A percentile compares a stretch with the other conserved stretches of the same genome.
These are phyloP conservation scores for Colletotrichum falcatum DNA, from an alignment of 2,329 filamentous ascomycete species.

Conservation along the genomic window DNA sequence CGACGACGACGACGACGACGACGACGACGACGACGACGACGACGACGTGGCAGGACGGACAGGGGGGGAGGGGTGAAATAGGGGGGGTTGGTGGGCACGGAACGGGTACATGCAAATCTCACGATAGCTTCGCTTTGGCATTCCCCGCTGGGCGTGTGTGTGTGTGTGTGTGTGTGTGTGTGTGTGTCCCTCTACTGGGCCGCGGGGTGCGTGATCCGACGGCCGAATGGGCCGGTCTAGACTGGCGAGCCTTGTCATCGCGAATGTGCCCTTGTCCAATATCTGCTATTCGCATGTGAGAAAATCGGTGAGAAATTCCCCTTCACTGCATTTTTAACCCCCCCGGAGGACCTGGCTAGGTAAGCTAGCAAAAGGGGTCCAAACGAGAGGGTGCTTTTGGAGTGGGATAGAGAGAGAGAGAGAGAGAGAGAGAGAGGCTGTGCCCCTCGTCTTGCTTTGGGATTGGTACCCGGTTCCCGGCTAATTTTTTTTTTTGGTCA, in stretches of 20 bases:
- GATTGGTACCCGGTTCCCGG: neutral
- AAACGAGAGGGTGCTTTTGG: no score
- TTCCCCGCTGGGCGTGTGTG: constrained; percentile 13
- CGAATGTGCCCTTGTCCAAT: no score
- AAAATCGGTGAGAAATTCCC: no score
- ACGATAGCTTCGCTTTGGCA: constrained; percentile 40
- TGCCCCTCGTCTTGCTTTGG: neutral
- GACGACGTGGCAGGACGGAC: constrained; percentile 31
- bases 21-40: constrained; percentile 1
- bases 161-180: no score
- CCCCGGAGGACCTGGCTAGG: neutral
- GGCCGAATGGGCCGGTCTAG: constrained; percentile 36
- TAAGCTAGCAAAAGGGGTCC: neutral
- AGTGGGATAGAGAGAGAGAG: no score
- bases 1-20: constrained; percentile 22
- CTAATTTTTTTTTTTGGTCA: neutral
- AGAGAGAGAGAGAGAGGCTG: neutral
- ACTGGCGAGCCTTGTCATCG: constrained; percentile 23
- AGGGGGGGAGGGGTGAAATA: neutral
- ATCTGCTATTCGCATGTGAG: no score
- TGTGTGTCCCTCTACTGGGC: no score
- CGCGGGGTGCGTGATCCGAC: constrained; percentile 20
- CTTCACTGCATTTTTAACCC: no score
- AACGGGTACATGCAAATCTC: constrained; percentile 23
- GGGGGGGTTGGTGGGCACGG: neutral